Conservation (phyloP, 352 stramenopile species). For the Blastocystis sp. region DNA sequence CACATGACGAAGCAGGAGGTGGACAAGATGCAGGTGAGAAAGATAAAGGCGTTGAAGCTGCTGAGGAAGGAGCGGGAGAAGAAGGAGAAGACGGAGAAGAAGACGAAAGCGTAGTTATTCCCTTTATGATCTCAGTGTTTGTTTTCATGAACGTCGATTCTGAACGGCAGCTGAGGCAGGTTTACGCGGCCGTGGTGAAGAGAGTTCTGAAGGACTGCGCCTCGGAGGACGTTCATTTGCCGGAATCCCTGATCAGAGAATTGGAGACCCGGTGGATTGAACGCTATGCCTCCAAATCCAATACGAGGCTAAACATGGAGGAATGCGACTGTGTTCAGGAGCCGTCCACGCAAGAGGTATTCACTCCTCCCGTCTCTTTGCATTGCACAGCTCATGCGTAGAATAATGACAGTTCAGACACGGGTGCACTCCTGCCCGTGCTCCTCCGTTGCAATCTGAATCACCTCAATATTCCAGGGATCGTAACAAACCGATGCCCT, state of each 20-base stretch:
- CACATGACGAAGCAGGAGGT: constrained; percentile 97
- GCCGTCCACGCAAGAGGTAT: background rate
- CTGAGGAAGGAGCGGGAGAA: constrained; percentile 23
- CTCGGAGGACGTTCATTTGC: background rate
- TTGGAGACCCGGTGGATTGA: background rate
- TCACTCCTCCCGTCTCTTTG: background rate
- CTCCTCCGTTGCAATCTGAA: background rate
- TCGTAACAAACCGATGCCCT: background rate
- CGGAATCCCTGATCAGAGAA: background rate
- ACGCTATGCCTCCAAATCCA: background rate
- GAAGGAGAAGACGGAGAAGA: constrained; percentile 69
- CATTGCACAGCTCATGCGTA: background rate
- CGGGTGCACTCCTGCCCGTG: background rate
- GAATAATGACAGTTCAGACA: background rate
- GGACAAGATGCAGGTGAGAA: constrained; percentile 91
- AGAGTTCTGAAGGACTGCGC: background rate
- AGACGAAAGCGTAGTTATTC: background rate
- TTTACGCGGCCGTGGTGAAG: background rate
- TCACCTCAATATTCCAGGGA: background rate
- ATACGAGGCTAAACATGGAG: background rate
- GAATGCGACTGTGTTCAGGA: background rate
- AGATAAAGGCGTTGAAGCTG: constrained; percentile 87
- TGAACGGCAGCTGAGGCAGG: background rate
- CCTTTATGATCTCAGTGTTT: background rate
- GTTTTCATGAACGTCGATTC: background rate